These are phyloP conservation scores for Ascochyta clinopodiicola DNA, from an alignment of 2,329 filamentous ascomycete species.

Conservation along the genomic window DNA sequence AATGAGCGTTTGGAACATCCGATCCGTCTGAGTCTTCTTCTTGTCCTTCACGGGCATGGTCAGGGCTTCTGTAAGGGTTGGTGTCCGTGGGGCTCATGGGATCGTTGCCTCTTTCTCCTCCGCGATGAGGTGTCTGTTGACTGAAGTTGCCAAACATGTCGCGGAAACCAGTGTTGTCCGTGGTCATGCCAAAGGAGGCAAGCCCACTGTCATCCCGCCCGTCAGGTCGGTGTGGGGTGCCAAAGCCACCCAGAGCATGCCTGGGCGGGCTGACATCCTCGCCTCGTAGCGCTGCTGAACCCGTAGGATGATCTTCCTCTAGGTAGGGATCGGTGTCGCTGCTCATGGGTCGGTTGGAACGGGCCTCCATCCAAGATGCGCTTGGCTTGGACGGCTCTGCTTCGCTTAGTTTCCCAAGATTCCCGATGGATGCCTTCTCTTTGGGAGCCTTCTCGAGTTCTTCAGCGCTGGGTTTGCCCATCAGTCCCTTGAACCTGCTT, in stretches of 20 bases:
- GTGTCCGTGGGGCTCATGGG: slow-evolving; percentile 91
- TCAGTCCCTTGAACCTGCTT: slow-evolving; percentile 84
- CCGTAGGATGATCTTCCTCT: slow-evolving; percentile 69
- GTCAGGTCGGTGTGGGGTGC: slow-evolving; percentile 54
- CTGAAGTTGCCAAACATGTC: slow-evolving; percentile 64
- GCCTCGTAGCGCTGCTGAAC: slow-evolving; percentile 76
- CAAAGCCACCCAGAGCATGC: slow-evolving; percentile 53
- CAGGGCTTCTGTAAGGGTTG: slow-evolving; percentile 93
- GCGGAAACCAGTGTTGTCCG: slow-evolving; percentile 63
- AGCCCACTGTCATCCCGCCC: slow-evolving; percentile 66
- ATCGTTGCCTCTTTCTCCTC: slow-evolving; percentile 61
- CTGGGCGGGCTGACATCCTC: slow-evolving; percentile 70
- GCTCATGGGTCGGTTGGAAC: slow-evolving; percentile 57
- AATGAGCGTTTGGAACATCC: slow-evolving; percentile 58
- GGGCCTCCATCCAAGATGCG: slow-evolving; percentile 60
- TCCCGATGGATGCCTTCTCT: slow-evolving; percentile 62
- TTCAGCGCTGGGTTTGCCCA: slow-evolving; percentile 78
- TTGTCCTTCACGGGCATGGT: slow-evolving; percentile 72
- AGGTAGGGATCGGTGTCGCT: slow-evolving; percentile 76
- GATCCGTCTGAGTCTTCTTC: slow-evolving; percentile 65
- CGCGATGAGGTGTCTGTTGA: slow-evolving; percentile 61
- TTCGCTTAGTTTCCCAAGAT: slow-evolving; percentile 62
- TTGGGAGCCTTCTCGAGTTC: slow-evolving; percentile 61
- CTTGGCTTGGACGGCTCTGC: slow-evolving; percentile 54
- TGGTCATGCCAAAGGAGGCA: slow-evolving; percentile 66